Evolutionary conservation across 768 basidiomycete species (phyloP), one percentile per base, ranked within the genome.

Genomic region (Boletales sp.): DNA sequence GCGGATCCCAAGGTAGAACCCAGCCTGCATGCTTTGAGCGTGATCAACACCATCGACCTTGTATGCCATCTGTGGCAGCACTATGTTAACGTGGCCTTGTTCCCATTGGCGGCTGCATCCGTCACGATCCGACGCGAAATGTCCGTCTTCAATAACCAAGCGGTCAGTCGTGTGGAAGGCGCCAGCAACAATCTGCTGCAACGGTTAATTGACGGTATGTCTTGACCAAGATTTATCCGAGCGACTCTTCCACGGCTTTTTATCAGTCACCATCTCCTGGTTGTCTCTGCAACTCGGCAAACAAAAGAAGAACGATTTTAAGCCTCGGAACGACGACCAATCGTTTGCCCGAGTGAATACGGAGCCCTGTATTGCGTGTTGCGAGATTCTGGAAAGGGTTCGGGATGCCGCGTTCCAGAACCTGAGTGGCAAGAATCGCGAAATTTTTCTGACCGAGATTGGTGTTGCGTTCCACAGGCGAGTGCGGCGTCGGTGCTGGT

Each of bases 61-160:
- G 86, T 95, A 49, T 92, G 89, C 62, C 91, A 97, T 63, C 79
- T 99, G 11, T 98, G 94, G 95, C 96, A 98, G 62, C 89, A 90
- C 65, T 99, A 98, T 68, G 81, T 92, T 59, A 88, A 87, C 43
- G 88, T 90, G 17, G 96, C 94, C 0, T 69, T 99, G 7, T 75
- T 96, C 13, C 94, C 96, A 0, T 75, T 99, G 14, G 87, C 91
- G 0, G 84, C 82, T 50, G 84, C 85, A 11, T 90, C 89, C 0
- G 89, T 94, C 7, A 92, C 93, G 4, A 80, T 85, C 34, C 81
- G 95, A 44, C 81, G 94, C 18, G 95, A 98, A 67, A 94, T 97
- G 90, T 80, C 81, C 6, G 81, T 90, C 14, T 95, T 89, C 74
- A 94, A 95, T 62, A 91, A 87, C 57, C 90, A 94, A 57, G 83